phyloP scores from a whole-genome alignment of 1,284 basidiomycete species.

The Schizopora paradoxa region DNA sequence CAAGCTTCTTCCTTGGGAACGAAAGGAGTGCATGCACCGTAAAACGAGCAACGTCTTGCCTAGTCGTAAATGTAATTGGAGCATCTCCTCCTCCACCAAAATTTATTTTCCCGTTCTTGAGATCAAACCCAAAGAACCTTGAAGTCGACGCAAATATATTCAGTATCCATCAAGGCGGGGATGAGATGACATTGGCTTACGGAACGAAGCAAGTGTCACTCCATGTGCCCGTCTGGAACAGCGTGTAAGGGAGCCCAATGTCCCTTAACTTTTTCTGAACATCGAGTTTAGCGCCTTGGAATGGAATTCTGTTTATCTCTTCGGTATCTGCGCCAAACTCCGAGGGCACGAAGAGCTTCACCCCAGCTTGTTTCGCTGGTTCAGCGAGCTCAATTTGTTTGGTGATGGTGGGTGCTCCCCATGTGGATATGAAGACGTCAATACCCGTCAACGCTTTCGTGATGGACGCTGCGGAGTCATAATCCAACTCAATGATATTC shows the following conservation, averaged over 20 bases:
- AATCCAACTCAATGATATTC: constrained; percentile 28
- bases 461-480: constrained; percentile 27
- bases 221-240: constrained; percentile 29
- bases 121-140: constrained; percentile 21
- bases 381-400: constrained; percentile 30
- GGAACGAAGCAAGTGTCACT: constrained; percentile 18
- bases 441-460: constrained; percentile 27
- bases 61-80: constrained; percentile 28
- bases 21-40: constrained; percentile 32
- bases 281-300: constrained; percentile 18
- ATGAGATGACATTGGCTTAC: not conserved
- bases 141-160: constrained; percentile 23
- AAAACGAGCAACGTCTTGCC: constrained; percentile 32
- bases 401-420: constrained; percentile 25
- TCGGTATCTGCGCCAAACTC: constrained; percentile 31
- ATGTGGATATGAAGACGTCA: constrained; percentile 32
- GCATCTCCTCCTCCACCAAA: constrained; percentile 30
- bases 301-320: too few relatives aligned
- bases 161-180: constrained; percentile 1
- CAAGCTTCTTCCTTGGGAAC: constrained; percentile 26
- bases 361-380: constrained; percentile 34
- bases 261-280: constrained; percentile 26
- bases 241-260: constrained; percentile 29
- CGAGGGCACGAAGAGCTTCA: constrained; percentile 36
- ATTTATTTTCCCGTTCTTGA: constrained; percentile 28